Evolutionary conservation across 768 basidiomycete species (phyloP), one percentile per base, ranked within the genome.

Genomic region (Mycena galopus): DNA sequence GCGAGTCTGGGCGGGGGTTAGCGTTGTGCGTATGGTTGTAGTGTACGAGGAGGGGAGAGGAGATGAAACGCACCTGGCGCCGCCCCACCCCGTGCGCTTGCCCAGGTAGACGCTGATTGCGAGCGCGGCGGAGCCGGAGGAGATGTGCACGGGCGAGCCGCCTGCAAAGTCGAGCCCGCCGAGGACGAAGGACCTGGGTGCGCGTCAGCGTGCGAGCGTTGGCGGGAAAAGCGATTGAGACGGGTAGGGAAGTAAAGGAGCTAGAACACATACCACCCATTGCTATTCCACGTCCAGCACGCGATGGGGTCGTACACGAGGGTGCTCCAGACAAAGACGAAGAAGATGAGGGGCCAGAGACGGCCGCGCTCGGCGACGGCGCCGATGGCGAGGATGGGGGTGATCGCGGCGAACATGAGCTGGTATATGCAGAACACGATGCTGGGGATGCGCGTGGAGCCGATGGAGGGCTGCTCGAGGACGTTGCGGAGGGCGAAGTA

Each of bases 231-330:
- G 33, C 6, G 33, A 35, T 35, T 6, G 12, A 35, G n/a, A n/a
- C n/a, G n/a, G n/a, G n/a, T n/a, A 35, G 33, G 33, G 33, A 12
- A 12, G 33, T 35, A 35, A 47, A n/a, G n/a, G 7, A 35, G 33
- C 7, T 12, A 35, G 12, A 35, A 35, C 16, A 72, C 71, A 1
- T 6, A 68, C 72, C 89, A 91, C 44, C 90, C 90, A 35, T 93
- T 89, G 39, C 88, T 73, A 77, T 96, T 96, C 97, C 97, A 99
- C 6, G 96, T 94, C 96, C 97, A 98, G 83, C 94, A 96, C 0
- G 96, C 97, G 67, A 99, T 91, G 2, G 96, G 96, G 78, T 97
- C 93, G 82, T 98, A 98, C 19, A 96, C 95, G 69, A 96, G 77
- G 5, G 94, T 94, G 14, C 90, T 86, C 97, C 97, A 99, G 61